Evolutionary conservation across 1,284 basidiomycete genomes (phyloP).

Genomic region (Psilocybe mexicana): DNA sequence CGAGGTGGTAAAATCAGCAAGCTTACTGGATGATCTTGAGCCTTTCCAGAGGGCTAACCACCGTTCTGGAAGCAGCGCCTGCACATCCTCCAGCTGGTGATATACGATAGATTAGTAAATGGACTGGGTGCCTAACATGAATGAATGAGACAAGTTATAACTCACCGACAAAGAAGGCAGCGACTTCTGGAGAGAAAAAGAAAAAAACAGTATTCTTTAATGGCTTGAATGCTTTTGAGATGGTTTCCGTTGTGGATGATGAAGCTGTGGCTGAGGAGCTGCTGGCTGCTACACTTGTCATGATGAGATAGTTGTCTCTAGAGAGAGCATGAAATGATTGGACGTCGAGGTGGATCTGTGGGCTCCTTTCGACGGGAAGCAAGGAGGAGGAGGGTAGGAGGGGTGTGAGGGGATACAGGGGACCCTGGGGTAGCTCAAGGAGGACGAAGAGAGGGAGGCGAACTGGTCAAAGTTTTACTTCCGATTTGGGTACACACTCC

Average conservation of each 20-base stretch:
- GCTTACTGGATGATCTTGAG: slow-evolving; percentile 94
- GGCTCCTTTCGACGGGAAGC: slow-evolving; percentile 3
- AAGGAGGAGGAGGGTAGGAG: neutral
- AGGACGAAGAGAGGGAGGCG: slow-evolving; percentile 1
- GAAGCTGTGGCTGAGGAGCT: slow-evolving; percentile 14
- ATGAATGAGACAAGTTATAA: slow-evolving; percentile 3
- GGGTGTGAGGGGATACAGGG: neutral
- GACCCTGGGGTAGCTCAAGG: neutral
- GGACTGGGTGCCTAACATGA: neutral
- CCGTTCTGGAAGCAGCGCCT: slow-evolving; percentile 84
- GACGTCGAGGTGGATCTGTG: neutral
- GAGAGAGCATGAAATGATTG: slow-evolving; percentile 19
- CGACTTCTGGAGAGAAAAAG: slow-evolving; percentile 57
- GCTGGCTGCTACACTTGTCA: slow-evolving; percentile 17
- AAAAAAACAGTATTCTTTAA: slow-evolving; percentile 13
- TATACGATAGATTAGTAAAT: neutral
- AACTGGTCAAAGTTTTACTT: slow-evolving; percentile 5
- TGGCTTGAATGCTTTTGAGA: neutral
- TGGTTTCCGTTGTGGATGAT: slow-evolving; percentile 3
- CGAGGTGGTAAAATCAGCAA: slow-evolving; percentile 1
- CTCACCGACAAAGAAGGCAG: slow-evolving; percentile 56
- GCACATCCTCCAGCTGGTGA: slow-evolving; percentile 74
- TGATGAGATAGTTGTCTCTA: slow-evolving; percentile 16
- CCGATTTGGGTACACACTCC: neutral
- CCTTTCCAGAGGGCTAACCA: slow-evolving; percentile 89